A percentile compares a stretch with the other conserved stretches of the same genome.
phyloP scores from a whole-genome alignment of 495 filamentous ascomycete species.

The Xylaria bambusicola region DNA sequence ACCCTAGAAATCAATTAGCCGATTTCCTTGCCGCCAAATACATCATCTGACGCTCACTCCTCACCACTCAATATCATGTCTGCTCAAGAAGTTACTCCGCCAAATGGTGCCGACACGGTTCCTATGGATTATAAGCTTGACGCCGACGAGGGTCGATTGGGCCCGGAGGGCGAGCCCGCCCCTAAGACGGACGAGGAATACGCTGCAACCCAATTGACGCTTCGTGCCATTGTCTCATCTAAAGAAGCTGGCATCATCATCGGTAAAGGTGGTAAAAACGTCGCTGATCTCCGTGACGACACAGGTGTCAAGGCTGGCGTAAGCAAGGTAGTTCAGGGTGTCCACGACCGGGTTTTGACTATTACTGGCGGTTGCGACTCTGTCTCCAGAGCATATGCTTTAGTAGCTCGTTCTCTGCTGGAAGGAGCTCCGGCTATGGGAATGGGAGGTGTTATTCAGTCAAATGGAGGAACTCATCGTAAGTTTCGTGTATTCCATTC shows the following conservation, averaged over 20 bases:
- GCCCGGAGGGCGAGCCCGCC: conserved; percentile 67
- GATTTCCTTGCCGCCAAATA: background rate
- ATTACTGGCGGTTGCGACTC: conserved; percentile 85
- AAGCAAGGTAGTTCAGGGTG: conserved; percentile 96
- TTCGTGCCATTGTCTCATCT: conserved; percentile 95
- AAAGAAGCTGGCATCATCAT: conserved; percentile 99
- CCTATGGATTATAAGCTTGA: conserved; percentile 48
- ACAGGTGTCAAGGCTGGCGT: conserved; percentile 97
- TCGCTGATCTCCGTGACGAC: conserved; percentile 93
- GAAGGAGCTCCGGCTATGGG: conserved; percentile 93
- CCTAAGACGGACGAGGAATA: conserved; percentile 96
- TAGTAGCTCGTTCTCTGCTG: conserved; percentile 86
- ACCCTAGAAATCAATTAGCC: background rate
- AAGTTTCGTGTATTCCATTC: conserved; percentile 45
- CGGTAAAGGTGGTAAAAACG: conserved; percentile 97
- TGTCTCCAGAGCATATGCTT: conserved; percentile 86
- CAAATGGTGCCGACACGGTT: conserved; percentile 48
- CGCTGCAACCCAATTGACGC: conserved; percentile 82
- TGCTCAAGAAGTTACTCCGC: conserved; percentile 44
- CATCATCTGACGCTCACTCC: background rate
- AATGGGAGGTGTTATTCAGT: conserved; percentile 84
- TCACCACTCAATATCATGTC: conserved; percentile 43
- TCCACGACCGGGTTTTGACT: conserved; percentile 94
- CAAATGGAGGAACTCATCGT: conserved; percentile 93
- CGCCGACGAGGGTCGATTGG: conserved; percentile 58